These are phyloP conservation scores for Vigna radiata DNA, from an alignment of 306 rosid genomes.

Conservation along the genomic window DNA sequence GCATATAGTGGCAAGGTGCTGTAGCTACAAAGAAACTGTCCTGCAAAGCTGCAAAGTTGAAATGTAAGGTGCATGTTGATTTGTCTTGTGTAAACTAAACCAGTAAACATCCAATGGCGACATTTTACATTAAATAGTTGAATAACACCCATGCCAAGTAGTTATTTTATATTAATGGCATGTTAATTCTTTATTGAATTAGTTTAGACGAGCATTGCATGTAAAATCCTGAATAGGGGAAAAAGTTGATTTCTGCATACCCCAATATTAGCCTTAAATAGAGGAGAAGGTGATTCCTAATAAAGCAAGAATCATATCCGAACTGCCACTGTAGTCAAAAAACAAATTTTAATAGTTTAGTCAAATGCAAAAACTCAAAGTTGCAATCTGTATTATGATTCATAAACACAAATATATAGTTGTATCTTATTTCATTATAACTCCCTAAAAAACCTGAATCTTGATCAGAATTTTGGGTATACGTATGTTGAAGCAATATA, in stretches of 20 bases:
- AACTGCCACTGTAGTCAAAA: constrained; percentile 89
- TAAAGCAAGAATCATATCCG: constrained; percentile 90
- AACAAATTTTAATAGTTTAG: constrained; percentile 45
- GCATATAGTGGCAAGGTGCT: constrained; percentile 98
- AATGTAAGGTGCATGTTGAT: constrained; percentile 34
- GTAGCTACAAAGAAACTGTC: constrained; percentile 96
- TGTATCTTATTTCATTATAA: constrained; percentile 22
- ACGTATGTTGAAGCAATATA: constrained; percentile 12
- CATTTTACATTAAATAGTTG: constrained; percentile 20
- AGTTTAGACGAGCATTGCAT: constrained; percentile 19
- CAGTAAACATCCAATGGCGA: not conserved
- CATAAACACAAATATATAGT: not conserved
- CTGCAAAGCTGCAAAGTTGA: constrained; percentile 69
- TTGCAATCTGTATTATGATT: constrained; percentile 8
- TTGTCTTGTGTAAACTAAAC: constrained; percentile 37
- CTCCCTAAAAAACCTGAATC: constrained; percentile 21
- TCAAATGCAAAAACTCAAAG: constrained; percentile 8
- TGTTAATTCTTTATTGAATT: constrained; percentile 30
- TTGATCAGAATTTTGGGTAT: not conserved
- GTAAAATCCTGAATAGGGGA: not conserved
- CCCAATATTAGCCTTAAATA: constrained; percentile 90
- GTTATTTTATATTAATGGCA: not conserved
- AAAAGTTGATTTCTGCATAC: constrained; percentile 57
- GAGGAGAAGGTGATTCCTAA: constrained; percentile 72
- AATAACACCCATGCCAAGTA: constrained; percentile 16